phyloP scores from a whole-genome alignment of 192 early-diverging fungal genomes.

The Allomyces macrogynus region DNA sequence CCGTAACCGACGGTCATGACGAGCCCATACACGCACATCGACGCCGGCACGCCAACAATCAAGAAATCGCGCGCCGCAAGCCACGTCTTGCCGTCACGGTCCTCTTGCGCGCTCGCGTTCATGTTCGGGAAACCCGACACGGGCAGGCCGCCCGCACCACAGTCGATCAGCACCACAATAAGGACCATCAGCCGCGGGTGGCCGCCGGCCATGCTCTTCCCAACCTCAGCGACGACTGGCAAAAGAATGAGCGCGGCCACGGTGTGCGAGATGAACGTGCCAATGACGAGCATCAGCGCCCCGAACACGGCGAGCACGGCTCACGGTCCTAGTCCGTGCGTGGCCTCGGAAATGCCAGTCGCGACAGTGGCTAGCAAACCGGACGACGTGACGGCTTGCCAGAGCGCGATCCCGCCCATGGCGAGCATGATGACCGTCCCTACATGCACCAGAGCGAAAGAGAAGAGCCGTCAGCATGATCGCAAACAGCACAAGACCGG shows the following conservation, averaged over 20 bases:
- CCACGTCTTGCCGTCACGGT: slow-evolving; percentile 66
- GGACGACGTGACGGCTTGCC: slow-evolving; percentile 70
- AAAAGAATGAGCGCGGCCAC: slow-evolving; percentile 86
- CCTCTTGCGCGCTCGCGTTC: slow-evolving; percentile 86
- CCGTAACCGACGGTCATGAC: not conserved
- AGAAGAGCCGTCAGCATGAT: slow-evolving; percentile 23
- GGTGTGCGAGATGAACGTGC: slow-evolving; percentile 88
- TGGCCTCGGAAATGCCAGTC: slow-evolving; percentile 30
- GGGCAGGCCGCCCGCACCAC: slow-evolving; percentile 75
- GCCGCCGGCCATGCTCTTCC: slow-evolving; percentile 51
- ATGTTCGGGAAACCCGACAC: slow-evolving; percentile 94
- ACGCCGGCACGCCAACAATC: slow-evolving; percentile 49
- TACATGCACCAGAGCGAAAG: no score
- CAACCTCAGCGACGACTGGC: slow-evolving; percentile 79
- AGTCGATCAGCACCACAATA: slow-evolving; percentile 63
- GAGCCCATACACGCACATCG: not conserved
- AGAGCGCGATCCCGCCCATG: slow-evolving; percentile 89
- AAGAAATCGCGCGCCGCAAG: slow-evolving; percentile 66
- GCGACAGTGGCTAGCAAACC: slow-evolving; percentile 70
- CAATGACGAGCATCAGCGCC: slow-evolving; percentile 56
- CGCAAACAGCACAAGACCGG: slow-evolving; percentile 10
- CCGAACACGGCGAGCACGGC: slow-evolving; percentile 55
- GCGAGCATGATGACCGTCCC: slow-evolving; percentile 16
- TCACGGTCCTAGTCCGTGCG: slow-evolving; percentile 47
- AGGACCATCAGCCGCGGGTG: slow-evolving; percentile 62